Evolutionary conservation across 2,329 filamentous ascomycete genomes (phyloP), one percentile per base, ranked within the genome.

Genomic region (Basipetospora chlamydospora): DNA sequence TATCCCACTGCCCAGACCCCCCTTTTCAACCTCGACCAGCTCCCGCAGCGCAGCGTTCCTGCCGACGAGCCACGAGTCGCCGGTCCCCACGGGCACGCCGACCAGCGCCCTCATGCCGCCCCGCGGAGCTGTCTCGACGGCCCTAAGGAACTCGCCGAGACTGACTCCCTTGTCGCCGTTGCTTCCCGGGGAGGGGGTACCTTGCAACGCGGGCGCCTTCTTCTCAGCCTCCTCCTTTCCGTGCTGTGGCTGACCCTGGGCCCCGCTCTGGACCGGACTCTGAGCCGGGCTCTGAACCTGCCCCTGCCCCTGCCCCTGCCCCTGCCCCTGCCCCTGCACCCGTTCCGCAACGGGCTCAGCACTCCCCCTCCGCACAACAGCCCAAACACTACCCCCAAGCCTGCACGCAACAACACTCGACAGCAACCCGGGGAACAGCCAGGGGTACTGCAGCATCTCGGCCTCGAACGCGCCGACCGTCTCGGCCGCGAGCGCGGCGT

Each of bases 401-500:
- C 79, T 72, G 4, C 78, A 73, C 1, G 77, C 73, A 8, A 94
- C 83, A 2, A 96, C 73, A 0, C 71, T 71, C 3, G 74, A 71
- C 47, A 96, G 66, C 47, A 96, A 66, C 4, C 81, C 81, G 0
- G 83, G 78, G 57, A 92, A 96, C 2, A 96, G 66, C 66, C 90
- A 93, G 0, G 90, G 86, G 48, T 96, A 86, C 54, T 96, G 86
- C 50, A 92, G 66, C 46, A 94, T 77, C 59, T 98, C 90, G 0
- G 82, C 79, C 46, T 93, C 84, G 46, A 98, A 98, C 0, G 86
- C 84, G 41, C 76, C 74, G 42, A 87, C 74, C 0, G 85, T 90
- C 45, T 80, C 71, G 35, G 71, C 69, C 0, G 85, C 86, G 35
- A 77, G 65, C 35, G 63, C 61, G 0, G 66, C 66, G 49, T 84